Conservation (phyloP, 495 filamentous ascomycete genomes). For the Melanomma pulvis-pyrius region DNA sequence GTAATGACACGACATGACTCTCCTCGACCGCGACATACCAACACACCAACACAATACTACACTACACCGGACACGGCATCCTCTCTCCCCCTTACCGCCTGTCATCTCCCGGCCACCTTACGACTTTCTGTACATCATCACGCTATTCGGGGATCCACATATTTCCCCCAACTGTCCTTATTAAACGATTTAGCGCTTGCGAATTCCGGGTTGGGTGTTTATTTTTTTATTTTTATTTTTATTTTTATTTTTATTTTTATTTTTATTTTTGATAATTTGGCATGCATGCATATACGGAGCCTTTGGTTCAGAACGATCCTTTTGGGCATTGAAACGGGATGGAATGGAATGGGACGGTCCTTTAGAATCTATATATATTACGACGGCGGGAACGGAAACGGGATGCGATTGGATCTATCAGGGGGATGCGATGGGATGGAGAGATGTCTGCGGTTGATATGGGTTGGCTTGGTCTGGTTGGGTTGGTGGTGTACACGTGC, state of each 20-base stretch:
- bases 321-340: background rate
- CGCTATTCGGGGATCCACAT: background rate
- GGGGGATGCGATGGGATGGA: too few relatives aligned
- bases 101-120: too few relatives aligned
- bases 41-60: background rate
- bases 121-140: background rate
- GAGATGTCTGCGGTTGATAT: too few relatives aligned
- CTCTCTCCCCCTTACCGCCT: background rate
- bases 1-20: slow-evolving; percentile 5
- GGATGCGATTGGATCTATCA: background rate
- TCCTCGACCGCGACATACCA: background rate
- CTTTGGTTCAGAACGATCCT: slow-evolving; percentile 12
- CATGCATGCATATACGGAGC: slow-evolving; percentile 13
- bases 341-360: slow-evolving; percentile 4
- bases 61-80: background rate
- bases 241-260: too few relatives aligned
- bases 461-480: too few relatives aligned
- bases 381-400: background rate
- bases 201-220: background rate
- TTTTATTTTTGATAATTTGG: too few relatives aligned
- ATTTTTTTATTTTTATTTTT: background rate
- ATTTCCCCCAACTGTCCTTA: background rate
- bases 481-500: too few relatives aligned
- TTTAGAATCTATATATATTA: background rate
- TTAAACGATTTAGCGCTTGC: background rate